Evolutionary conservation across 768 basidiomycete species (phyloP), one percentile per base, ranked within the genome.

Genomic region (Amanita subjunquillea): DNA sequence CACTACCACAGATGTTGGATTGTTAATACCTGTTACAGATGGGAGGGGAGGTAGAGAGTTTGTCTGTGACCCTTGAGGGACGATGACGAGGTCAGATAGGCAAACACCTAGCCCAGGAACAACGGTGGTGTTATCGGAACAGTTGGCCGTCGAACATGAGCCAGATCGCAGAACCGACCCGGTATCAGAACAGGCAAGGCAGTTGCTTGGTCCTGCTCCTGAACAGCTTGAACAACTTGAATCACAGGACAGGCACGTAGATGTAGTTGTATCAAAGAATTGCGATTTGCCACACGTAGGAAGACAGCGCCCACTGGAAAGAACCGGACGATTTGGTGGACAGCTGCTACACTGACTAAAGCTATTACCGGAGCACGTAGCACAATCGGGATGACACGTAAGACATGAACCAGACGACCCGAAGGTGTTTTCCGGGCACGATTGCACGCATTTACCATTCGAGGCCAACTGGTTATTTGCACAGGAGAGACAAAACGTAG

Each of bases 271-370:
- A 64, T 91, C 86, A 59, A 87, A 84, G 64, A 78, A 91, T 62
- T 88, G 76, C 12, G 71, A 69, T 64, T 80, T 75, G 64, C 73
- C 72, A 61, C 90, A 91, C 4, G 85, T 86, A 12, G 83, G 76
- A 34, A 91, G 72, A 58, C 89, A 91, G 53, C 89, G 80, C 7
- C 87, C 87, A 54, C 75, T 81, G 7, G 74, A 73, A 17, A 82
- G 77, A n/a, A 89, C 85, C 0, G 88, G 89, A 0, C 83, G 77
- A 15, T 72, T 67, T 22, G 82, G 60, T 17, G 80, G 75, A 61
- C 89, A 92, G 43, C 80, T 76, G 2, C 79, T 70, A 68, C 91
- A 94, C 63, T 91, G 83, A 59, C 77, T 84, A 68, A 88, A 88
- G 0, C 77, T 72, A 43, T 74, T 66, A 6, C 87, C 87, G 10